phyloP scores from a whole-genome alignment of 2,329 filamentous ascomycete genomes.

The Magnaporthiopsis poae region DNA sequence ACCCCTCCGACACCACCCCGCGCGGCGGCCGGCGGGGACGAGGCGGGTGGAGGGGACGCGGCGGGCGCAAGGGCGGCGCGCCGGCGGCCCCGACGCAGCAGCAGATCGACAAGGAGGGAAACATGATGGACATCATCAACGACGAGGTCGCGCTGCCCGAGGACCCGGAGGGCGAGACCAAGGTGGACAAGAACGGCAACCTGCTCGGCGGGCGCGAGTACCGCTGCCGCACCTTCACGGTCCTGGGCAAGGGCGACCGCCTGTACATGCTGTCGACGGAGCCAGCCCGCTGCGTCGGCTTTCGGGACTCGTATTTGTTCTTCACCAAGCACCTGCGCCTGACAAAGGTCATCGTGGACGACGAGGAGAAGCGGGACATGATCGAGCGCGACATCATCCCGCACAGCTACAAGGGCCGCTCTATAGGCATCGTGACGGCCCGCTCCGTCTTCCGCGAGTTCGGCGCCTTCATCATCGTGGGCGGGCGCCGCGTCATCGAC shows the following conservation, averaged over 20 bases:
- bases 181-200: conserved; percentile 82
- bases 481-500: conserved; percentile 73
- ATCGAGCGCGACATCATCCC: conserved; percentile 93
- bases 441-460: conserved; percentile 96
- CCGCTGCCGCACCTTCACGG: conserved; percentile 87
- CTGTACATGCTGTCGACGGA: conserved; percentile 99
- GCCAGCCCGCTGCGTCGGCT: conserved; percentile 89
- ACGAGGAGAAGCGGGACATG: conserved; percentile 92
- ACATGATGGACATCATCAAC: conserved; percentile 77
- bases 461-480: conserved; percentile 85
- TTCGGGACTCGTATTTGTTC: conserved; percentile 95
- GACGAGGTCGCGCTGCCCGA: conserved; percentile 86
- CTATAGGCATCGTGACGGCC: conserved; percentile 92
- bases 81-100: conserved; percentile 66
- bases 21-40: conserved; percentile 47
- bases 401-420: conserved; percentile 94
- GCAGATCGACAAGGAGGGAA: conserved; percentile 86
- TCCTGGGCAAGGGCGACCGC: conserved; percentile 69
- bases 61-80: conserved; percentile 56
- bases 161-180: conserved; percentile 79
- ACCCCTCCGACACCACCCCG: conserved; percentile 43
- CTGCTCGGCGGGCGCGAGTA: conserved; percentile 81
- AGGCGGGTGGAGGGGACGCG: conserved; percentile 61
- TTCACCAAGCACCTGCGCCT: conserved; percentile 96
- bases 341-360: conserved; percentile 95